Base-by-base conservation (phyloP, 352 stramenopile genomes). In the Globisporangium recalcitrans region DNA sequence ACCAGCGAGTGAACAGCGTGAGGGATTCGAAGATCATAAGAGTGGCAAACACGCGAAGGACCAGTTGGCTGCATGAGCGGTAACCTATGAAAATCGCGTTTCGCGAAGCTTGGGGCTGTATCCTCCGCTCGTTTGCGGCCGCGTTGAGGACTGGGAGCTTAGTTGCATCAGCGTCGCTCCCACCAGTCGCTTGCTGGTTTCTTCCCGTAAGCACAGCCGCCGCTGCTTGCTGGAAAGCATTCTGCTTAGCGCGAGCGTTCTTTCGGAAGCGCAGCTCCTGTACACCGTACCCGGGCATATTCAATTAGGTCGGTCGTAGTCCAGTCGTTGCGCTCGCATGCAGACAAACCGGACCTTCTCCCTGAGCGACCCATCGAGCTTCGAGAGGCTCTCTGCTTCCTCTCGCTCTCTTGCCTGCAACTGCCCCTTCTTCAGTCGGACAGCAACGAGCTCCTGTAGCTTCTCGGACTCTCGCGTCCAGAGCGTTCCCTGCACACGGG, bases 401-500 rank as follows among this genome's bases (percentile, higher is more conserved):
- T 22, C 48, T 19, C 68, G 66, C 61, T 82, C 65, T 44, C 69
- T 62, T 0, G n/a, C 22, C 32, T 77, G 64, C 32, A 79, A 53
- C 16, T 71, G 66, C 52, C 72, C 71, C 13, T 70, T 69, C 19
- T 62, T 60, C 14, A 67, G 51, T 34, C 77, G 68, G 40, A 90
- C 67, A 5, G 58, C 63, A 29, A 69, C 47, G 8, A 90, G 67
- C n/a, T 81, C 65, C 22, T 72, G 72, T 44, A 75, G 77, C 24
- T 72, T 77, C 56, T 80, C 69, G 4, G 70, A 52, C 58, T 88
- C 75, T 3, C 72, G 73, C 2, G 64, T 65, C 77, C 75, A 90
- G 26, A 88, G 70, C 22, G 64, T 65, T 11, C 70, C 71, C 71
- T 81, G 51, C 21, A 32, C 40, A 8, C 52, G 38, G 38, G 16